phyloP scores from a whole-genome alignment of 306 rosid genomes.

The Fragaria nilgerrensis region DNA sequence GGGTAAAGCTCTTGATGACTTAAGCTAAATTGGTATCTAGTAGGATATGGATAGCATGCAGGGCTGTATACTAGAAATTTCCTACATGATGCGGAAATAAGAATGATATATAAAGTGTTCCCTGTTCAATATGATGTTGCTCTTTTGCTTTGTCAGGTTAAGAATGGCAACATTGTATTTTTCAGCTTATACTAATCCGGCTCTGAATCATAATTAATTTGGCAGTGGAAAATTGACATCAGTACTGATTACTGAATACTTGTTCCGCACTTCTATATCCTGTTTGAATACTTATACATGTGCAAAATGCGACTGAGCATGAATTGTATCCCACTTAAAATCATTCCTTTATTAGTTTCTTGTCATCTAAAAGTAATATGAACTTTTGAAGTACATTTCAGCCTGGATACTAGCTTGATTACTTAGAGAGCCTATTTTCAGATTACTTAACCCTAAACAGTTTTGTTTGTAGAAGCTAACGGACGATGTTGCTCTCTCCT shows the following conservation, averaged over 20 bases:
- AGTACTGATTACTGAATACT: not conserved
- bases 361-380: not conserved
- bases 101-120: not conserved
- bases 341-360: not conserved
- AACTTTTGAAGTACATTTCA: not conserved
- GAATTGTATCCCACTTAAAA: not conserved
- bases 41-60: too few species aligned
- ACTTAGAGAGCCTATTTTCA: too few species aligned
- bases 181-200: not conserved
- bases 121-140: not conserved
- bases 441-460: not conserved
- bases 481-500: not conserved
- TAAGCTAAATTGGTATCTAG: too few species aligned
- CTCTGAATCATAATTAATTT: not conserved
- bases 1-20: too few species aligned
- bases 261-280: not conserved
- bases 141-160: not conserved
- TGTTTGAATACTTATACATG: not conserved
- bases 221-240: constrained; percentile 1
- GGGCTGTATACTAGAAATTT: too few species aligned
- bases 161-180: not conserved
- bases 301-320: not conserved
- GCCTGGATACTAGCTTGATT: not conserved
- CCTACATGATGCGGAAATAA: not conserved
- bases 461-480: not conserved